Evolutionary conservation across 2,329 filamentous ascomycete species (phyloP).

Genomic region (Fusarium transvaalense): DNA sequence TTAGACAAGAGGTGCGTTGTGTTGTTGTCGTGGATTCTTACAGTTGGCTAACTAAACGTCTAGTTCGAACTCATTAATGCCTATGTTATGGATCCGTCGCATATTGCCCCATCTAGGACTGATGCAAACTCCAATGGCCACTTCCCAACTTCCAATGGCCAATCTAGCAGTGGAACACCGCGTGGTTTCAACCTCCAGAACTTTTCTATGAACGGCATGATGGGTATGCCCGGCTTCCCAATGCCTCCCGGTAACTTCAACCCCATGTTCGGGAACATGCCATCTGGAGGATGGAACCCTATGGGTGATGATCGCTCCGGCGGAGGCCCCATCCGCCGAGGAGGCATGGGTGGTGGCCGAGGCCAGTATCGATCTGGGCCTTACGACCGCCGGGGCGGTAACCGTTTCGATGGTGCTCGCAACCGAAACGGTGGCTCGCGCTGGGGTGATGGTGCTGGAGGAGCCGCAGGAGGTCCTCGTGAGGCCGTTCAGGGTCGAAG

Average conservation of each 20-base stretch:
- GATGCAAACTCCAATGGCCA: conserved; percentile 97
- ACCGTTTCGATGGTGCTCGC: conserved; percentile 64
- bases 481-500: conserved; percentile 94
- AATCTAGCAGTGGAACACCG: conserved; percentile 84
- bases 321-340: conserved; percentile 79
- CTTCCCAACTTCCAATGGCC: conserved; percentile 84
- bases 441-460: conserved; percentile 82
- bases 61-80: conserved; percentile 91
- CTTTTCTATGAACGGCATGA: conserved; percentile 71
- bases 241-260: conserved; percentile 62
- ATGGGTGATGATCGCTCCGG: conserved; percentile 69
- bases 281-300: conserved; percentile 64
- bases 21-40: too few relatives aligned
- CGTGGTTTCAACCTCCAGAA: conserved; percentile 90
- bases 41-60: conserved; percentile 27
- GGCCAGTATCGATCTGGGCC: conserved; percentile 76
- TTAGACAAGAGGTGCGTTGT: conserved; percentile 83
- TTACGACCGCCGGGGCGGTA: conserved; percentile 76
- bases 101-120: conserved; percentile 92
- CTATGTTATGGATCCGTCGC: conserved; percentile 93
- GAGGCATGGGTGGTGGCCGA: conserved; percentile 65
- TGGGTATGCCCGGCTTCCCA: conserved; percentile 71
- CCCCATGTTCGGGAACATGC: conserved; percentile 67
- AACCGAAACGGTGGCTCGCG: conserved; percentile 66
- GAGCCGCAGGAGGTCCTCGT: conserved; percentile 82